Base-by-base conservation (phyloP, 2,329 filamentous ascomycete species). In the Alternaria gaisen region DNA sequence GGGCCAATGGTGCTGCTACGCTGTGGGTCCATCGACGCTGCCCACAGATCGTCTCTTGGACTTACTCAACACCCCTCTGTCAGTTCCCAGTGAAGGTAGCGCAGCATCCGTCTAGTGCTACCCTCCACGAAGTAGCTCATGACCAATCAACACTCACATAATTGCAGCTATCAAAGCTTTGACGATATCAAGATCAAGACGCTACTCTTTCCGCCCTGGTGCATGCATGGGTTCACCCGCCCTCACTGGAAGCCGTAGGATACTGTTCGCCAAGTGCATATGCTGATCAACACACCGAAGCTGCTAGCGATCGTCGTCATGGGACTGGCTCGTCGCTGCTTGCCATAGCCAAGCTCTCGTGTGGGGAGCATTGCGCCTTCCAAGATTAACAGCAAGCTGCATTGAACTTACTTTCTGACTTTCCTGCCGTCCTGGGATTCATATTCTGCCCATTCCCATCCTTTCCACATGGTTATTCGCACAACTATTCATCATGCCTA, bases 401-500 rank as follows among this genome's bases (percentile, higher is more conserved):
- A 22, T 32, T 42, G 54, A 28, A 53, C 41, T 57, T 56, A 50
- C 54, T 42, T 61, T 24, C 20, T 40, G n/a, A 40, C 41, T 16
- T 41, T 32, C 41, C 28, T 10, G 20, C 18, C 9, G 40, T 64
- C 53, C 48, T 57, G 58, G 16, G 48, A 43, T 34, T 53, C 44
- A 26, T 12, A 30, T 42, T 30, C 24, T 40, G 28, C 40, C 32
- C 22, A 12, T 28, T 38, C 32, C 41, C 30, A 32, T 22, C 51
- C 28, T 28, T 46, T 26, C 26, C 56, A 30, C 24, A 58, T 56
- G 40, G n/a, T 56, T 30, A 47, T 44, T 42, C 40, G 18, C 44
- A 22, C 28, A 51, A 20, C 32, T 28, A 18, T 58, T 51, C 66
- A 71, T 18, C 20, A 75, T 76, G 74, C 65, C 71, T 42, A 60